These are phyloP conservation scores for Rhizopogon sp. DNA, from an alignment of 768 basidiomycete species.

Conservation along the genomic window DNA sequence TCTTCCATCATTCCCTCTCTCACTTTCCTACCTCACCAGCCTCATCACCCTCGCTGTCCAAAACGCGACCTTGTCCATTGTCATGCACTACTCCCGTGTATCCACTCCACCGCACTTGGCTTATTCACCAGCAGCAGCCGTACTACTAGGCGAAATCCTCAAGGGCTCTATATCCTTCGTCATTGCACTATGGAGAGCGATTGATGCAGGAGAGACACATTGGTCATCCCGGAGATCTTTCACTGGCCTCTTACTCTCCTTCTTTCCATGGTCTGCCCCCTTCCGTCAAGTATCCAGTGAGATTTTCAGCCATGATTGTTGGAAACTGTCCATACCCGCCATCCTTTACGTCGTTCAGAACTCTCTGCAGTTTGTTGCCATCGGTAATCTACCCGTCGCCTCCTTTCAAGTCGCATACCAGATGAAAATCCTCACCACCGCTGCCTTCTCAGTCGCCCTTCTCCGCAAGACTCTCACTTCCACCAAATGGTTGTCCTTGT, in stretches of 20 bases:
- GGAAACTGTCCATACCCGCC: constrained; percentile 97
- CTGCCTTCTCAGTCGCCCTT: constrained; percentile 83
- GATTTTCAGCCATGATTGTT: constrained; percentile 89
- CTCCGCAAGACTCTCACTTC: constrained; percentile 68
- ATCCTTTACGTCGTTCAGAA: constrained; percentile 96
- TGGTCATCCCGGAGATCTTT: constrained; percentile 38
- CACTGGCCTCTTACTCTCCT: constrained; percentile 27
- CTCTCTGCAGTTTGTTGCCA: constrained; percentile 94
- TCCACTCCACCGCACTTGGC: constrained; percentile 70
- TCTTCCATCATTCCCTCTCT: background rate
- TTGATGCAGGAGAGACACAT: constrained; percentile 35
- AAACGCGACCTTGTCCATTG: constrained; percentile 92
- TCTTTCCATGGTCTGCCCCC: constrained; percentile 43
- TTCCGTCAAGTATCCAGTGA: constrained; percentile 59
- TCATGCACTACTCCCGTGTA: constrained; percentile 98
- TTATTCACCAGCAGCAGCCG: constrained; percentile 93
- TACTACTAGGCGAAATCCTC: constrained; percentile 89
- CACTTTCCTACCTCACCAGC: constrained; percentile 20
- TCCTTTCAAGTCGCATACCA: constrained; percentile 98
- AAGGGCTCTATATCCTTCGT: constrained; percentile 90
- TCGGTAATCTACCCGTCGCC: constrained; percentile 91
- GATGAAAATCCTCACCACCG: constrained; percentile 98
- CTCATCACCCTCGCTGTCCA: constrained; percentile 88
- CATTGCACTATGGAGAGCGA: constrained; percentile 65
- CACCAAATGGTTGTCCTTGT: constrained; percentile 82